phyloP scores from a whole-genome alignment of 495 filamentous ascomycete genomes.

The Xeromyces bisporus region DNA sequence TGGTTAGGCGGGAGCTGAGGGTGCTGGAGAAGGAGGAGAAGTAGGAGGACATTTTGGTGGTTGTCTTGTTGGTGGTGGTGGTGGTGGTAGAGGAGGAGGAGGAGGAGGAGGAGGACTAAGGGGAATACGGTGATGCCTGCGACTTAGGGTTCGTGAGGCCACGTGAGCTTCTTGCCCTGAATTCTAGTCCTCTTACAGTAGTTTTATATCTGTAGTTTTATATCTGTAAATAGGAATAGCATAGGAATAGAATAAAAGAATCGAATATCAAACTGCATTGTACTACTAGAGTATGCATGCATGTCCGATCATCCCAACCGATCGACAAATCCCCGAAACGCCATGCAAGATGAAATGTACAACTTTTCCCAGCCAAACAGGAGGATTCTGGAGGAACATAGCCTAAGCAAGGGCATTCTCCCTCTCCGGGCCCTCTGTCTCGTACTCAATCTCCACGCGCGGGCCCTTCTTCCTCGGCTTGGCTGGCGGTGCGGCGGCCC shows the following conservation, averaged over 20 bases:
- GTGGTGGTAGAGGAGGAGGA: too few relatives aligned
- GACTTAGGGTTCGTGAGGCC: too few relatives aligned
- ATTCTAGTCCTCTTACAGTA: too few relatives aligned
- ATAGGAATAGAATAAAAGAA: neutral
- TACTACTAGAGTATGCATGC: conserved; percentile 22
- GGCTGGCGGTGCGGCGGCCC: conserved; percentile 33
- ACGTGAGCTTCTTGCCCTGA: too few relatives aligned
- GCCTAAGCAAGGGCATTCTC: conserved; percentile 28
- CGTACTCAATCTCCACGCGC: conserved; percentile 55
- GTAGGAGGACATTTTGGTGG: conserved; percentile 54
- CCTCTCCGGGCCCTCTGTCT: conserved; percentile 39
- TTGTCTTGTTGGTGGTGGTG: neutral
- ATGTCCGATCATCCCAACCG: conserved; percentile 18
- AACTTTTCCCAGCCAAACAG: conserved; percentile 1
- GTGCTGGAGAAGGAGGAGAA: conserved; percentile 62
- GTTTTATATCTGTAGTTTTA: too few relatives aligned
- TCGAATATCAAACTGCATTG: conserved; percentile 10
- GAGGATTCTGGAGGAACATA: too few relatives aligned
- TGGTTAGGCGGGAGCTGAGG: conserved; percentile 62
- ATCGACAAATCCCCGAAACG: conserved; percentile 16
- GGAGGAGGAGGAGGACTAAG: too few relatives aligned
- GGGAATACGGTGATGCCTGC: too few relatives aligned
- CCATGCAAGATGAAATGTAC: conserved; percentile 20
- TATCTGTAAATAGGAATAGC: too few relatives aligned
- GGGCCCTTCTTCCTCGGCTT: conserved; percentile 53